These are phyloP conservation scores for Tulasnella sp. DNA, from an alignment of 768 basidiomycete species.

Conservation along the genomic window DNA sequence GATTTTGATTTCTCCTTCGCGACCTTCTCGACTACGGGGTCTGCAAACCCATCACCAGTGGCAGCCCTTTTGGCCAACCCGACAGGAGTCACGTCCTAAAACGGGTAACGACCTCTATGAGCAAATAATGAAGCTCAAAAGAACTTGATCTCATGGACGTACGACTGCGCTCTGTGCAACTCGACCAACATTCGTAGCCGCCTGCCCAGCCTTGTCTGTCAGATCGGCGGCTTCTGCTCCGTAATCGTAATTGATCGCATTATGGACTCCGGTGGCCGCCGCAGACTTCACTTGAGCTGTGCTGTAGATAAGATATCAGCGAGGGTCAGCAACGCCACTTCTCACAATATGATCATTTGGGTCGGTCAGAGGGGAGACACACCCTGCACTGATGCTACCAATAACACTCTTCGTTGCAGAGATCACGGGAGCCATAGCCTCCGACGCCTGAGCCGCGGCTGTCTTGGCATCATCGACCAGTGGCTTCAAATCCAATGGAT, in stretches of 20 bases:
- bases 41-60: no score
- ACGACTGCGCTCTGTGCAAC: neutral
- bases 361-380: neutral
- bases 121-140: no score
- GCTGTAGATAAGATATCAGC: neutral
- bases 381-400: neutral
- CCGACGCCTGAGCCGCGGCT: neutral
- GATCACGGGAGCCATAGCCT: neutral
- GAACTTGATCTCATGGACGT: no score
- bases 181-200: neutral
- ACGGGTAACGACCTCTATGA: no score
- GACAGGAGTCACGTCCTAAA: no score
- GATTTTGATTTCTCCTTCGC: no score
- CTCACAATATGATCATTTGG: neutral
- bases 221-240: conserved; percentile 6
- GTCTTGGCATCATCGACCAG: neutral
- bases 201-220: neutral
- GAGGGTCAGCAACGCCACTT: neutral
- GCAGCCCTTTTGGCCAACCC: no score
- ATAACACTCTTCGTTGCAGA: neutral
- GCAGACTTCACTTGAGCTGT: neutral
- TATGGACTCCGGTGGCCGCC: neutral
- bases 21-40: no score
- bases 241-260: conserved; percentile 3
- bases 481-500: neutral